Conservation (phyloP, 306 rosid species). For the Fragaria vesca region DNA sequence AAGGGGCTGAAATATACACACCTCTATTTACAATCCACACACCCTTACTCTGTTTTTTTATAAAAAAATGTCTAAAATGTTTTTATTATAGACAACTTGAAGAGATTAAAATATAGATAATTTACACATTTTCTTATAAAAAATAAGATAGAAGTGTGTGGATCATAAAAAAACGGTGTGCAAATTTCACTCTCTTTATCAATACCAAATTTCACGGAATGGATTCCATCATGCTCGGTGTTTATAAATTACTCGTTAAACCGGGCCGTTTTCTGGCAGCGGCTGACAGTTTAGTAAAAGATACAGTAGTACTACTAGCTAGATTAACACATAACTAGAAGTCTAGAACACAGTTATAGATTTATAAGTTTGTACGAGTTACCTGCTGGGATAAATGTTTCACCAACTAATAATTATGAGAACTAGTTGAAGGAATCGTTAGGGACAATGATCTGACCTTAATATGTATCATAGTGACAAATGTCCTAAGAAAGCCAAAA, state of each 20-base stretch:
- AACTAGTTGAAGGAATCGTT: not conserved
- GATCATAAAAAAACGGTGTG: no score
- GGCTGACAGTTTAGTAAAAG: not conserved
- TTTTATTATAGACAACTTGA: no score
- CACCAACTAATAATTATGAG: not conserved
- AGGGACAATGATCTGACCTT: not conserved
- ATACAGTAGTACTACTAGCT: not conserved
- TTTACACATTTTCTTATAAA: no score
- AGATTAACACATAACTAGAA: not conserved
- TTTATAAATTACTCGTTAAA: not conserved
- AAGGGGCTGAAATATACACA: no score
- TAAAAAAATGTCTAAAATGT: no score
- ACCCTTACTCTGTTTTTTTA: no score
- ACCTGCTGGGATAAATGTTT: not conserved
- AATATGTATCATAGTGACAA: not conserved
- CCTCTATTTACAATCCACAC: no score
- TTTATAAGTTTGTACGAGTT: not conserved
- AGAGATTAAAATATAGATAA: no score
- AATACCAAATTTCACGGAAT: no score
- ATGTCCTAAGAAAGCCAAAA: not conserved
- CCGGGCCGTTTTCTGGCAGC: not conserved
- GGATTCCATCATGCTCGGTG: not conserved
- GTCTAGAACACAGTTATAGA: not conserved
- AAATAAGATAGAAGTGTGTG: no score
- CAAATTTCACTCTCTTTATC: no score